Evolutionary conservation across 257 asterid genomes (phyloP).

Genomic region (Solanum lycopersicoides): DNA sequence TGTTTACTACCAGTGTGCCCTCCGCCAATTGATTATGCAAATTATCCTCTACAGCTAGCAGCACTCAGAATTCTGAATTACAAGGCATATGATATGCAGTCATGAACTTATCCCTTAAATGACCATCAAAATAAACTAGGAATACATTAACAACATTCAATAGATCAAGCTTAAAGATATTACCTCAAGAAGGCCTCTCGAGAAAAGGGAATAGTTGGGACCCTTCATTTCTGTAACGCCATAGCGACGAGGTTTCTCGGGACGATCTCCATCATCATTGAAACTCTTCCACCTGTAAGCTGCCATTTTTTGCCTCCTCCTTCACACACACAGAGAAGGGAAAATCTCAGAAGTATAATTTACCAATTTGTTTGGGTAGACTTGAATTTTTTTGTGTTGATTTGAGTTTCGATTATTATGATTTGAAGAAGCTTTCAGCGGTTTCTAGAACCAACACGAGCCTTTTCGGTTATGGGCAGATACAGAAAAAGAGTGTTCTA

Average conservation of each 20-base stretch:
- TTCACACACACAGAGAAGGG: background rate
- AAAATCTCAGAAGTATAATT: background rate
- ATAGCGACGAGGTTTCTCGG: constrained; percentile 73
- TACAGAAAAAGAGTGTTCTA: background rate
- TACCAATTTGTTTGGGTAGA: background rate
- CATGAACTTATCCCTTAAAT: background rate
- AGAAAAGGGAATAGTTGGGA: constrained; percentile 66
- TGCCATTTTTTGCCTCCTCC: constrained; percentile 31
- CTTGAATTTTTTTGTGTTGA: too few species aligned
- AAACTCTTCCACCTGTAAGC: constrained; percentile 70
- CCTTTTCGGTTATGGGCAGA: background rate
- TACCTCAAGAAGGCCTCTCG: constrained; percentile 64
- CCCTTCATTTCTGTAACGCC: constrained; percentile 89
- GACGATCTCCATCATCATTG: constrained; percentile 88
- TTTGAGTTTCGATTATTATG: background rate
- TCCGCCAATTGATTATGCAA: background rate
- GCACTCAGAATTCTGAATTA: background rate
- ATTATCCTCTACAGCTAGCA: background rate
- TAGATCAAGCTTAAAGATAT: background rate
- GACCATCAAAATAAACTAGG: background rate
- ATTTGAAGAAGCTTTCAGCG: constrained; percentile 28
- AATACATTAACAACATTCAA: background rate
- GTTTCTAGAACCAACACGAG: constrained; percentile 33
- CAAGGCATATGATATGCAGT: background rate
- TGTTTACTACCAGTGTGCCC: background rate